These are phyloP conservation scores for Uncinocarpus reesii DNA, from an alignment of 2,329 filamentous ascomycete species.

Conservation along the genomic window DNA sequence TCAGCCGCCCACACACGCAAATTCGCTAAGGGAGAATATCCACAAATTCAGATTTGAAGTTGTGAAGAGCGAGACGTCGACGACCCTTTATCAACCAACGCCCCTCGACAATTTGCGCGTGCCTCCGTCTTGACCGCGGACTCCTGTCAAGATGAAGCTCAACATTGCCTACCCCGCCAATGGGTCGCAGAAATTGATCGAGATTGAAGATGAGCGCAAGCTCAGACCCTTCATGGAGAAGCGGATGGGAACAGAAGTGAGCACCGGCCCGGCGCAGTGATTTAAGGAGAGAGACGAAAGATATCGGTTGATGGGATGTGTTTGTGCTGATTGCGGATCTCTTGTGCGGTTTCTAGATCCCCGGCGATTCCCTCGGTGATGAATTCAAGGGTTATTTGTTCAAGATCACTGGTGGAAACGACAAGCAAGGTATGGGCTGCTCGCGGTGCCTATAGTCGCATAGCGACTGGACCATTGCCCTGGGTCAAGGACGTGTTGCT, in stretches of 20 bases:
- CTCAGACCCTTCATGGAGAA: slow-evolving; percentile 98
- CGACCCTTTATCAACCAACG: slow-evolving; percentile 26
- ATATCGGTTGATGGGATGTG: slow-evolving; percentile 18
- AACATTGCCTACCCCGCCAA: slow-evolving; percentile 91
- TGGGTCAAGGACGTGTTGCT: background rate
- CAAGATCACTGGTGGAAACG: slow-evolving; percentile 98
- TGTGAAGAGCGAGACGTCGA: slow-evolving; percentile 20
- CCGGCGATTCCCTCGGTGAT: slow-evolving; percentile 89
- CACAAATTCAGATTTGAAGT: slow-evolving; percentile 19
- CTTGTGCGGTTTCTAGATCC: slow-evolving; percentile 48
- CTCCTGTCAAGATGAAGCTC: slow-evolving; percentile 59
- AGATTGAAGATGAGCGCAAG: slow-evolving; percentile 99
- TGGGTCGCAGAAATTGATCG: slow-evolving; percentile 98
- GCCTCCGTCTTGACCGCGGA: slow-evolving; percentile 42
- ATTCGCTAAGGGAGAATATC: slow-evolving; percentile 35
- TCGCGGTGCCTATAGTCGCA: too few species aligned
- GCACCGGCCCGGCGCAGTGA: slow-evolving; percentile 22
- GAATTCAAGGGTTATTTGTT: slow-evolving; percentile 99
- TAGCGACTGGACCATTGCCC: too few species aligned
- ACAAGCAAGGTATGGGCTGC: slow-evolving; percentile 84
- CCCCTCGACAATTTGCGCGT: slow-evolving; percentile 36
- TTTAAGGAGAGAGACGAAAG: slow-evolving; percentile 13
- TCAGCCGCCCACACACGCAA: slow-evolving; percentile 28
- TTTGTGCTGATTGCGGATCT: slow-evolving; percentile 26
- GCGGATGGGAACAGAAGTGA: slow-evolving; percentile 58